Percentiles rank a stretch among this genome's conserved stretches.
Conservation (phyloP, 257 asterid species). For the Lycium barbarum region DNA sequence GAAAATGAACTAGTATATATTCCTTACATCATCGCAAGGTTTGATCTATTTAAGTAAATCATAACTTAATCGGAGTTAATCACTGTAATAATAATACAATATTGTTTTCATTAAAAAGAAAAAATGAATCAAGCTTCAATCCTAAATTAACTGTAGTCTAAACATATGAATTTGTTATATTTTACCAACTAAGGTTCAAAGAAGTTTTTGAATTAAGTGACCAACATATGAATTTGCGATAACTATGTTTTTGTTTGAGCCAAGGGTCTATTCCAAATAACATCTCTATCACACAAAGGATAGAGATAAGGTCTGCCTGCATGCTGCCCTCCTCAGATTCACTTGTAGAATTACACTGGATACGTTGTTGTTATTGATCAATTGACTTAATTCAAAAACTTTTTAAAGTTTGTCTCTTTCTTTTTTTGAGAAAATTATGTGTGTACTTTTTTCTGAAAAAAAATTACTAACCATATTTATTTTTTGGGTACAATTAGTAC, state of each 20-base stretch:
- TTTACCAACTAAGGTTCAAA: not conserved
- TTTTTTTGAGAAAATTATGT: not conserved
- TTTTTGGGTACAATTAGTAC: too few species aligned
- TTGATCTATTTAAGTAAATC: not conserved
- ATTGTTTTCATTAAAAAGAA: not conserved
- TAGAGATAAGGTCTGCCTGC: too few species aligned
- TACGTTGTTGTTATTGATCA: not conserved
- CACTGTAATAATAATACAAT: not conserved
- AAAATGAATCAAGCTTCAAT: not conserved
- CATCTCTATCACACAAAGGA: too few species aligned
- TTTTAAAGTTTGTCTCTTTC: not conserved
- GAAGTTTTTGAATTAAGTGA: too few species aligned
- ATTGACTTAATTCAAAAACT: not conserved
- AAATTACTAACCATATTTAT: not conserved
- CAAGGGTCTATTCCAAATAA: too few species aligned
- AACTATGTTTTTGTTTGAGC: too few species aligned
- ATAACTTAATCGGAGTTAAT: conserved; percentile 5
- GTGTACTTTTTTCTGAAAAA: not conserved
- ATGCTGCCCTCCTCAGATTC: too few species aligned
- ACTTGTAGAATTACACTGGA: too few species aligned
- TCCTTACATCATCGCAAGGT: not conserved
- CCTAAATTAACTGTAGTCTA: not conserved
- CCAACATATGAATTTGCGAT: too few species aligned
- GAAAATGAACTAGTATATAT: not conserved
- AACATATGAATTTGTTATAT: not conserved